Evolutionary conservation across 2,329 filamentous ascomycete species (phyloP), one percentile per base, ranked within the genome.

Genomic region (Ophiostoma tasmaniense): DNA sequence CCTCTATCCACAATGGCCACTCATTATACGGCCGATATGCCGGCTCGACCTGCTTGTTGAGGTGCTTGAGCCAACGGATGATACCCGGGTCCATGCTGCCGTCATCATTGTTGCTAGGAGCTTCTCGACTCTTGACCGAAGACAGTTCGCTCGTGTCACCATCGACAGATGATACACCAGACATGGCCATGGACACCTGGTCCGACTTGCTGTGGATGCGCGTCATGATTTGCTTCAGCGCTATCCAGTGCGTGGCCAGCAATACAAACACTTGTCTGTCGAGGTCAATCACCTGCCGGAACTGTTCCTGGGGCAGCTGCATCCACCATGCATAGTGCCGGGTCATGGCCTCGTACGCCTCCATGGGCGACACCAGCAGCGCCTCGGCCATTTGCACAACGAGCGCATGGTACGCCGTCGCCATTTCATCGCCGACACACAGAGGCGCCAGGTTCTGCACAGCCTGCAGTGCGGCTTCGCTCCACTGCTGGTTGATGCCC

Each of bases 241-340:
- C 79, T 66, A 86, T 81, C 83, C 84, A 86, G 76, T 87, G 84
- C 66, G 83, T 73, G 42, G 81, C 81, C 59, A 87, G 77, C 37
- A 87, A 75, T 55, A 82, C 68, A 69, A 81, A 79, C 20, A 80
- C 77, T 73, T 82, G 82, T 73, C 81, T 82, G 35, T 73, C 72
- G 35, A 80, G 76, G 74, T 85, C 80, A 71, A 86, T 79, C 67
- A 87, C 75, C 66, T 78, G 77, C 71, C 82, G 80, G 75, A 87
- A 86, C 65, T 80, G 77, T 45, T 79, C 78, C 72, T 86, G 84
- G 10, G 83, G 81, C 8, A 87, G 78, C 74, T 83, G 79, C 79
- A 86, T 86, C 84, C 84, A 86, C 84, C 84, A 87, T 3, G 75
- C 79, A 74, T 84, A 86, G 73, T 85, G 83, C 68, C 78, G 76